Conservation (phyloP, 176 grass and related monocot genomes). For the Ensete glaucum region DNA sequence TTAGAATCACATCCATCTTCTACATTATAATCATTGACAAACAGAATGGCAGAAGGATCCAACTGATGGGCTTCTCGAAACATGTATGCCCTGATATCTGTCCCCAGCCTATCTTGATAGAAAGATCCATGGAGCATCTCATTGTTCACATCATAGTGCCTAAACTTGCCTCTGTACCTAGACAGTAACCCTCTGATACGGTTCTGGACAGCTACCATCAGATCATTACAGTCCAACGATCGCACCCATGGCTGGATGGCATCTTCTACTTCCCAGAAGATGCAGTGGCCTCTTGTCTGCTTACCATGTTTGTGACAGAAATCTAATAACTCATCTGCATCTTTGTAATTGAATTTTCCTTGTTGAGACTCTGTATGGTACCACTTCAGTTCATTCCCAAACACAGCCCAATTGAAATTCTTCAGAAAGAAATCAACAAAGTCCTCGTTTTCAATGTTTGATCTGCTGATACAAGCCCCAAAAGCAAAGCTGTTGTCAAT, state of each 20-base stretch:
- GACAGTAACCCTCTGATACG: conserved; percentile 54
- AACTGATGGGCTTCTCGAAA: conserved; percentile 79
- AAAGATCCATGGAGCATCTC: conserved; percentile 99
- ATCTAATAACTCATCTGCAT: conserved; percentile 81
- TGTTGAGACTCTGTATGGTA: conserved; percentile 78
- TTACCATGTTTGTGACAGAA: conserved; percentile 81
- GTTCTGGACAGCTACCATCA: conserved; percentile 63
- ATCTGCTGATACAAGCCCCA: conserved; percentile 76
- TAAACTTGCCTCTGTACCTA: conserved; percentile 81
- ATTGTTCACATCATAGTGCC: conserved; percentile 95
- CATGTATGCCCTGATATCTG: conserved; percentile 90
- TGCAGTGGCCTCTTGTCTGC: conserved; percentile 76
- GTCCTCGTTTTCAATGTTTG: conserved; percentile 89
- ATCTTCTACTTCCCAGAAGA: conserved; percentile 95
- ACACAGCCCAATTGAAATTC: conserved; percentile 98
- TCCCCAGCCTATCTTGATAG: conserved; percentile 80
- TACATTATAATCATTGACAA: conserved; percentile 95
- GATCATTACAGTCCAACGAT: conserved; percentile 57
- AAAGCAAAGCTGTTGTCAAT: conserved; percentile 74
- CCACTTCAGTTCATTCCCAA: conserved; percentile 98
- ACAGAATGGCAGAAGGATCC: conserved; percentile 76
- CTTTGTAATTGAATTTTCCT: conserved; percentile 72
- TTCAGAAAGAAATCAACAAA: conserved; percentile 82
- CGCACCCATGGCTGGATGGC: conserved; percentile 67
- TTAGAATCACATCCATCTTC: conserved; percentile 91